Evolutionary conservation across 345 rosid genomes (phyloP), one percentile per base, ranked within the genome.

Genomic region (Moringa oleifera): DNA sequence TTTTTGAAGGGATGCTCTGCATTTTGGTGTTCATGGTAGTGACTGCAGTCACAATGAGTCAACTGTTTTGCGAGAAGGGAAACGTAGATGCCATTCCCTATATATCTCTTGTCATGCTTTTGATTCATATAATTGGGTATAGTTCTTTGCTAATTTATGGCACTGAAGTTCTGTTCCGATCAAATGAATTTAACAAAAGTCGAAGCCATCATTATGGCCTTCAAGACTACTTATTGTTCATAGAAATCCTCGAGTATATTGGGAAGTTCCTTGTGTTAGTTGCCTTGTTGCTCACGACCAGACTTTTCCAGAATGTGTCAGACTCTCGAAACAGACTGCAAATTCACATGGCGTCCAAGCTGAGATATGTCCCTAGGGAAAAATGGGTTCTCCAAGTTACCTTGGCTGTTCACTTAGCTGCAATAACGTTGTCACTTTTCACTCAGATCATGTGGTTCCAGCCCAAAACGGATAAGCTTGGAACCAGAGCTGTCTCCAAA

Each of bases 261-360:
- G 5, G 5, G 37, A 33, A 33, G 37, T 11, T 11, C 11, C 37
- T 33, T 13, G 7, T 28, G 36, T 17, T 64, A 1, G 23, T 23
- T 8, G 63, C 62, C 18, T 36, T 73, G 16, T 6, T 50, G 18
- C 59, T 63, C 11, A 59, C 59, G 13, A 20, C 41, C 36, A 28
- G 37, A 56, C 61, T 73, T 61, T 8, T 0, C 33, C 25, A 24
- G 63, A 60, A 23, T 21, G 67, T 64, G 23, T 23, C 2, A 1
- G 18, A 52, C 25, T 47, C 50, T 46, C 57, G 37, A 55, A 21
- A 25, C 28, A 25, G 0, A 59, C n/a, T n/a, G n/a, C n/a, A 53
- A 15, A 7, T 36, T 1, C 23, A n/a, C n/a, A n/a, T n/a, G n/a
- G n/a, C n/a, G n/a, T n/a, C n/a, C n/a, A n/a, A n/a, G n/a, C n/a